These are phyloP conservation scores for Gypsophila paniculata DNA, from an alignment of 179 eudicot species.

Conservation along the genomic window DNA sequence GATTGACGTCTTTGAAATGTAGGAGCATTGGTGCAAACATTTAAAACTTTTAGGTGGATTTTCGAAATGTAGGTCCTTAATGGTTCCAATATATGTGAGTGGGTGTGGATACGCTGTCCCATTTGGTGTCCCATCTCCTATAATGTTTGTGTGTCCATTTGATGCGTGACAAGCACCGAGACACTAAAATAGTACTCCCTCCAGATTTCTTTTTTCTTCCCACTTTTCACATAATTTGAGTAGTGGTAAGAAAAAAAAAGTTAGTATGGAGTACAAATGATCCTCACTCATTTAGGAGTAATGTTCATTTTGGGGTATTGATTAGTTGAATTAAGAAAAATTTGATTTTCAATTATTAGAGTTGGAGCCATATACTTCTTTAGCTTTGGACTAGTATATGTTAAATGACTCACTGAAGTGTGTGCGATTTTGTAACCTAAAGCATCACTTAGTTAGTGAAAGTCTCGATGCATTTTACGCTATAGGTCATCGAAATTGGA, in stretches of 20 bases:
- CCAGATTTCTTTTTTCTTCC: too few species aligned
- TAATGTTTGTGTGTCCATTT: too few species aligned
- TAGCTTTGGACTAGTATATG: background rate
- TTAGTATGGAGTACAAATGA: too few species aligned
- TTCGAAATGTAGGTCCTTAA: background rate
- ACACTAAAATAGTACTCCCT: too few species aligned
- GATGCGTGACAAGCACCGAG: background rate
- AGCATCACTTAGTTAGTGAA: background rate
- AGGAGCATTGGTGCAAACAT: background rate
- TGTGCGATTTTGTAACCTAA: background rate
- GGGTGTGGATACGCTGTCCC: too few species aligned
- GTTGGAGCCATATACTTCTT: too few species aligned
- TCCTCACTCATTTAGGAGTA: background rate
- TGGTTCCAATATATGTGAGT: background rate
- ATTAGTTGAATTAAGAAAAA: background rate
- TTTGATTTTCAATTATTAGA: background rate
- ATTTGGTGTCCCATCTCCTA: too few species aligned
- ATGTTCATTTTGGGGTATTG: background rate
- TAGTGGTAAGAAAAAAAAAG: too few species aligned
- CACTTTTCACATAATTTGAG: too few species aligned
- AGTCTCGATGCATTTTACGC: background rate
- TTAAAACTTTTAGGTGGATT: background rate
- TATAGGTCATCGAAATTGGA: background rate
- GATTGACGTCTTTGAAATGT: background rate
- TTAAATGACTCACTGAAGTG: background rate